Evolutionary conservation across 2,329 filamentous ascomycete genomes (phyloP), one percentile per base, ranked within the genome.

Genomic region (Diaporthe caulivora): DNA sequence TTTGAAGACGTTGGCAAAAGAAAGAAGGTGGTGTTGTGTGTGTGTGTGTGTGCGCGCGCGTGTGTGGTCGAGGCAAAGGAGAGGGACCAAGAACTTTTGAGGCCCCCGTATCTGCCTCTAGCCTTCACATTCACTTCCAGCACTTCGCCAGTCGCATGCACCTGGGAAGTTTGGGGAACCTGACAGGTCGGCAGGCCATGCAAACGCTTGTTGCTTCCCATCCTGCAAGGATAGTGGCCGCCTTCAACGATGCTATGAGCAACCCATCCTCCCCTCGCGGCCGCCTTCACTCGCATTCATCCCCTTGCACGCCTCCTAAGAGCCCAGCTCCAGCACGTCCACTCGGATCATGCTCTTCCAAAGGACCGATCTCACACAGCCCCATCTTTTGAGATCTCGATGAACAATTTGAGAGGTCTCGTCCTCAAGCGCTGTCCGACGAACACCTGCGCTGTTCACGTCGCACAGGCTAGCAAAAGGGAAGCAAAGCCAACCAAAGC

Each of bases 271-370:
- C 17, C 40, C 34, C n/a, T 26, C 34, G 24, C 26, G 15, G 17
- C 37, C 21, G 9, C 7, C 13, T 17, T 34, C 47, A 18, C 26
- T 24, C 55, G 13, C 40, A 13, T 31, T 7, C 18, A 24, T 42
- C 44, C n/a, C n/a, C 37, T 5, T 34, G 44, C 17, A 31, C 42
- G 13, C 18, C n/a, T n/a, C 37, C 10, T 40, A 24, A 29, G 21
- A 47, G 58, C 58, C 17, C 69, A 26, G 40, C 24, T 40, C 40
- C 51, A 44, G 34, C 69, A 62, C 44, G 24, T 60, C 69, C 69
- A 71, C 69, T 71, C 26, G 69, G 69, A 62, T 29, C 49, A 49
- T 54, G 55, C 69, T 34, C 24, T 57, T 24, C 34, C 18, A 60
- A 55, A 60, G 47, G 34, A 2, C 17, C 26, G 21, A 26, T 34